Evolutionary conservation across 768 basidiomycete genomes (phyloP), one percentile per base, ranked within the genome.

Genomic region (Crassisporium funariophilum): DNA sequence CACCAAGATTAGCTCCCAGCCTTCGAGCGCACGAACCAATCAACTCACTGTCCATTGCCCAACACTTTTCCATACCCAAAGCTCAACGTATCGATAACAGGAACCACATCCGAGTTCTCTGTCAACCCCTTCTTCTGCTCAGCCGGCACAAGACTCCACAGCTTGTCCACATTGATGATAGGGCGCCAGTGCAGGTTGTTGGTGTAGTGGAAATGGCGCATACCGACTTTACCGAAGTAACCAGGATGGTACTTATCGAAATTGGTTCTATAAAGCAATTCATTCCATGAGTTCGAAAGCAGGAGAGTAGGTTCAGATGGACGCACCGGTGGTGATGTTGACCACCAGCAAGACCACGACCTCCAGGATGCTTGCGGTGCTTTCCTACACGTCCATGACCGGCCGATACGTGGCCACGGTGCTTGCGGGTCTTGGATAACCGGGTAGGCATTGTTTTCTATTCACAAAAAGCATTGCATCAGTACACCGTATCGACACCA

Each of bases 191-290:
- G 78, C 58, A 79, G 71, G 72, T 97, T 97, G 72, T 86, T 86
- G 46, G 90, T 93, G 54, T 93, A 73, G 71, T 99, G 97, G 90
- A 88, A 99, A 73, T 87, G 86, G 68, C 97, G 86, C 95, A 99
- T 99, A 91, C 97, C 97, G 69, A 95, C 92, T 77, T 98, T 98
- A 80, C 95, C 95, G 71, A 95, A 98, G 92, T 98, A 98, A 90
- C 95, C 95, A 71, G 94, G 94, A 76, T 98, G 95, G 88, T 93
- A 98, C 77, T 95, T 95, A 75, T 95, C 94, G 66, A 95, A 91
- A 79, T 98, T 97, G 66, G 88, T 95, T 52, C 94, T 91, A 46
- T 33, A 47, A 10, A 36, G n/a, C 11, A 17, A 25, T 25, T 49
- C 19, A 35, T 16, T 51, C 42, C 35, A 35, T n/a, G 53, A n/a